Evolutionary conservation across 2,329 filamentous ascomycete genomes (phyloP).

Genomic region (Venturia aucupariae): DNA sequence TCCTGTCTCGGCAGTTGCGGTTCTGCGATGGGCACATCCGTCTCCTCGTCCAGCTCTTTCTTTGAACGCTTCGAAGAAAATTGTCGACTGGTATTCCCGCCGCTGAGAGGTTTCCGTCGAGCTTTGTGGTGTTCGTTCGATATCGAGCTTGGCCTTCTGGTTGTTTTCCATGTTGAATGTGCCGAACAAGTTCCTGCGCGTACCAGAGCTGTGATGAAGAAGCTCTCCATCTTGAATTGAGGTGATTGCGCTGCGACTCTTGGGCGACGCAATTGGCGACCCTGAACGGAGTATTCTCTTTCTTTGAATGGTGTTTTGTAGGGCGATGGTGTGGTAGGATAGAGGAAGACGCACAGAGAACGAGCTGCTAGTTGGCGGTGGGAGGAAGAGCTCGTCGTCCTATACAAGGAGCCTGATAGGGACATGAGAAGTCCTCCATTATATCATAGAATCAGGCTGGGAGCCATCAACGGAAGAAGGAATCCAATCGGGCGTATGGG

Average conservation of each 20-base stretch:
- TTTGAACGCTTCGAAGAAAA: not conserved
- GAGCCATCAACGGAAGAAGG: not conserved
- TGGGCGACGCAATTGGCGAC: not conserved
- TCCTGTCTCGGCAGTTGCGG: conserved; percentile 7
- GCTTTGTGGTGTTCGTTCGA: not conserved
- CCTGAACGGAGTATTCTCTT: not conserved
- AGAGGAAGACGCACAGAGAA: conserved; percentile 27
- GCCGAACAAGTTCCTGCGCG: conserved; percentile 42
- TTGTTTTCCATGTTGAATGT: conserved; percentile 27
- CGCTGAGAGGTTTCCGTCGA: not conserved
- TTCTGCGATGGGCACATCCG: not conserved
- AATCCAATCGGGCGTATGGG: not conserved
- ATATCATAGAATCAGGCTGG: conserved; percentile 27
- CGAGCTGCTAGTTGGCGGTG: conserved; percentile 35
- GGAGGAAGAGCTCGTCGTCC: conserved; percentile 40
- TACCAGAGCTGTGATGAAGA: conserved; percentile 46
- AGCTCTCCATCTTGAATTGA: conserved; percentile 35
- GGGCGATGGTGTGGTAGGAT: conserved; percentile 17
- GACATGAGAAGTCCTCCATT: conserved; percentile 57
- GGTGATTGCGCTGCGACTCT: not conserved
- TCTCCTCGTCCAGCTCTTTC: conserved; percentile 13
- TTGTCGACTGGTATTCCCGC: conserved; percentile 15
- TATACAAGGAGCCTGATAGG: conserved; percentile 46
- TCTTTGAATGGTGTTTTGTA: not conserved
- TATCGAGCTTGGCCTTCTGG: not conserved